Evolutionary conservation across 805 yeast species (phyloP).

Genomic region (Grigorovia yakushimaensis): DNA sequence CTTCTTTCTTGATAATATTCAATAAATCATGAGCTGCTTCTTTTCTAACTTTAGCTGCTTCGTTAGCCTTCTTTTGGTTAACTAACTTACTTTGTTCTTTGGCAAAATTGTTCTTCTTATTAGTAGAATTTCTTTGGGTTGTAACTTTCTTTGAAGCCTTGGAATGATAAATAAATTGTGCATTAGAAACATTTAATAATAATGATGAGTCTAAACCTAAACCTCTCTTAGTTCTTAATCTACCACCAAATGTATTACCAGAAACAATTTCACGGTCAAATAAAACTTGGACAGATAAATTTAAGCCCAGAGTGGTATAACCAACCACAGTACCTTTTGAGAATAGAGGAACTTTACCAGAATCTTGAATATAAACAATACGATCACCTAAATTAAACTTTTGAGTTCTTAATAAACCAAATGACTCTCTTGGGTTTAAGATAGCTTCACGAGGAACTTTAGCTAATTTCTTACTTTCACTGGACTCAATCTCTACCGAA

Average conservation of each 20-base stretch:
- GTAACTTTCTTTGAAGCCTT: conserved; percentile 40
- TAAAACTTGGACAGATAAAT: conserved; percentile 56
- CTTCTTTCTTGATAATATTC: conserved; percentile 34
- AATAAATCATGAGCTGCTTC: conserved; percentile 36
- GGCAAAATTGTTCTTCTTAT: background rate
- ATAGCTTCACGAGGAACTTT: conserved; percentile 83
- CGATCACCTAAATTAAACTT: conserved; percentile 81
- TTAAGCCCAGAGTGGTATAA: conserved; percentile 49
- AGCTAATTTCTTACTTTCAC: conserved; percentile 48
- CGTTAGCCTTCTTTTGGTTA: conserved; percentile 10
- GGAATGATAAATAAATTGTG: conserved; percentile 69
- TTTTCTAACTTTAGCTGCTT: conserved; percentile 23
- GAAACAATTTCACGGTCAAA: conserved; percentile 79
- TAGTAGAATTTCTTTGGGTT: background rate
- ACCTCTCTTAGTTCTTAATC: conserved; percentile 72
- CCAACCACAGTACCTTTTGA: conserved; percentile 86
- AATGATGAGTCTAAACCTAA: conserved; percentile 71
- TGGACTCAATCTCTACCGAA: conserved; percentile 35
- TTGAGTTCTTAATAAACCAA: conserved; percentile 63
- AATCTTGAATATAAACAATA: conserved; percentile 70
- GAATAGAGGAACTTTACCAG: conserved; percentile 83
- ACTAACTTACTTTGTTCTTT: background rate
- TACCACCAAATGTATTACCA: conserved; percentile 74
- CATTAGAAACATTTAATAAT: conserved; percentile 64
- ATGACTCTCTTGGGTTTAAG: conserved; percentile 63